Percentiles rank a stretch among this genome's conserved stretches.
Conservation (phyloP, 352 stramenopile species). For the Phytophthora tentaculata region DNA sequence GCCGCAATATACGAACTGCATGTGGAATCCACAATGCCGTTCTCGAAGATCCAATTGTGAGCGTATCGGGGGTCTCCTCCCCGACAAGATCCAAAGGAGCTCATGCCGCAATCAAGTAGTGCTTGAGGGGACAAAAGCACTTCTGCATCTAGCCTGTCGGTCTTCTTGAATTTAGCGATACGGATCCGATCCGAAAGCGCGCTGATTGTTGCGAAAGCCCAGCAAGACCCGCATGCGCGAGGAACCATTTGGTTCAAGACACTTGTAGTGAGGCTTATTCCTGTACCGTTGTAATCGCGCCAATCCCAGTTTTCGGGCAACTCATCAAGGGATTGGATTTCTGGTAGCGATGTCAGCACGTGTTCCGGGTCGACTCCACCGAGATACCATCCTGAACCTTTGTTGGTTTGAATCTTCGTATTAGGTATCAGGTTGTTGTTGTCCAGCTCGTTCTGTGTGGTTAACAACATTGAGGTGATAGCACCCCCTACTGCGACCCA, state of each 20-base stretch:
- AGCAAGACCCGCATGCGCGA: constrained; percentile 73
- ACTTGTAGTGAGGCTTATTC: constrained; percentile 64
- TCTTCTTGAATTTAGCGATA: constrained; percentile 66
- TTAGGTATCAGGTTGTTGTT: constrained; percentile 7
- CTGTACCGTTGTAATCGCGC: constrained; percentile 73
- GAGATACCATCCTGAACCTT: constrained; percentile 62
- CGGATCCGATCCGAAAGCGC: constrained; percentile 73
- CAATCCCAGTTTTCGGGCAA: constrained; percentile 63
- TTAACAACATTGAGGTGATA: constrained; percentile 36
- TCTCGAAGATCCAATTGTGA: constrained; percentile 82
- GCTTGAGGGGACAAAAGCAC: constrained; percentile 67
- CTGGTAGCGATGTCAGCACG: constrained; percentile 43
- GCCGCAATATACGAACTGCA: constrained; percentile 79
- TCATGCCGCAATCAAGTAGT: constrained; percentile 77
- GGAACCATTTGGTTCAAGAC: constrained; percentile 80
- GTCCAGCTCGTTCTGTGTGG: constrained; percentile 33
- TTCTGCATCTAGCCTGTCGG: constrained; percentile 51
- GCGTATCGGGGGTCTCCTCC: constrained; percentile 72
- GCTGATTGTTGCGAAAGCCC: constrained; percentile 68
- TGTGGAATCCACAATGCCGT: constrained; percentile 75
- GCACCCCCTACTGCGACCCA: constrained; percentile 52
- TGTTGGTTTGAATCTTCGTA: constrained; percentile 18
- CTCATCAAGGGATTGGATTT: constrained; percentile 53
- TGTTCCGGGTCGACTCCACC: constrained; percentile 58
- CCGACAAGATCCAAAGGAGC: constrained; percentile 72